Percentiles rank a stretch among this genome's conserved stretches.
Conservation (phyloP, 805 yeast genomes). For the Yarrowia sp. region DNA sequence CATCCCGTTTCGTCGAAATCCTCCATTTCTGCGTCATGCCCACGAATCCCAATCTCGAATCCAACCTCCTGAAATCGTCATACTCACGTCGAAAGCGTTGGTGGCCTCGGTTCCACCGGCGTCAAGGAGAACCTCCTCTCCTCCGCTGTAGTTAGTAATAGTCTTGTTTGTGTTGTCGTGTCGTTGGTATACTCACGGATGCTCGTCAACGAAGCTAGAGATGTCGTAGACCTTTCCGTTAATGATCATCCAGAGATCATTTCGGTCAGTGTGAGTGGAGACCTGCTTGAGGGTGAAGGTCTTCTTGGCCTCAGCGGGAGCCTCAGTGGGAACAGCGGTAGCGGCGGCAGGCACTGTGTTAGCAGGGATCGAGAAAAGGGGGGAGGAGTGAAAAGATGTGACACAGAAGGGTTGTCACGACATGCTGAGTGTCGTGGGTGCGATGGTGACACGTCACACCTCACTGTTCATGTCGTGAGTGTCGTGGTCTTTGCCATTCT, state of each 20-base stretch:
- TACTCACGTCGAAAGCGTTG: conserved; percentile 50
- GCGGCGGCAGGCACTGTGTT: conserved; percentile 19
- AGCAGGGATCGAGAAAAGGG: neutral
- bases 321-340: conserved; percentile 5
- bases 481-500: neutral
- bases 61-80: neutral
- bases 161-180: neutral
- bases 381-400: too few species aligned
- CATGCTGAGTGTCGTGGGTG: neutral
- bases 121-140: conserved; percentile 75
- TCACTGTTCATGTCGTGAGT: neutral
- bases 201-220: conserved; percentile 54
- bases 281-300: conserved; percentile 46
- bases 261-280: conserved; percentile 45
- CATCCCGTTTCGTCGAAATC: too few species aligned
- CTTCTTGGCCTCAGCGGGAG: conserved; percentile 29
- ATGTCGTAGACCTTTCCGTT: conserved; percentile 68
- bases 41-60: too few species aligned
- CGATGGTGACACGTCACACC: neutral
- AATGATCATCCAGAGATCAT: conserved; percentile 70
- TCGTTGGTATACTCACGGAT: conserved; percentile 46
- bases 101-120: conserved; percentile 82
- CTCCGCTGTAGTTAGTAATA: conserved; percentile 48
- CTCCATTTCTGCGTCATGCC: too few species aligned
- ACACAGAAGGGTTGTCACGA: too few species aligned